phyloP scores from a whole-genome alignment of 768 basidiomycete species.

The Lentinula sp. region DNA sequence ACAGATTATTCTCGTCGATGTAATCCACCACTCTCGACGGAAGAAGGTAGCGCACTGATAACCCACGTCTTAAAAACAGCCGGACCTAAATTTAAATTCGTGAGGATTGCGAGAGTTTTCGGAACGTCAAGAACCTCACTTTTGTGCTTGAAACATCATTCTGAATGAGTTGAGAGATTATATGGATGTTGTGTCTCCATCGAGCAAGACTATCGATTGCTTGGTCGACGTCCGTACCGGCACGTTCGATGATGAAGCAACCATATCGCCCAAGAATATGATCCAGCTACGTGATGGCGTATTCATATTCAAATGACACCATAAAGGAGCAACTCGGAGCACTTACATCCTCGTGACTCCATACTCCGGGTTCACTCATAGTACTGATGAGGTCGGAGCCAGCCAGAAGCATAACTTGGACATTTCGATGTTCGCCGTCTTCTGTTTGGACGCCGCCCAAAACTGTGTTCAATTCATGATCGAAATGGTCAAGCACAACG shows the following conservation, averaged over 20 bases:
- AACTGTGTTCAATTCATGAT: conserved; percentile 86
- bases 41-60: conserved; percentile 84
- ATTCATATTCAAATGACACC: not conserved
- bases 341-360: conserved; percentile 91
- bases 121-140: conserved; percentile 27
- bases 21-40: conserved; percentile 91
- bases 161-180: conserved; percentile 92
- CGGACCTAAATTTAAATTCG: conserved; percentile 36
- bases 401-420: conserved; percentile 89
- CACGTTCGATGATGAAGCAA: conserved; percentile 90
- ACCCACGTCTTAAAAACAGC: conserved; percentile 70
- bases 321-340: not conserved
- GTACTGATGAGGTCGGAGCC: conserved; percentile 98
- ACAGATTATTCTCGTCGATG: conserved; percentile 80
- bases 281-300: conserved; percentile 57
- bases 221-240: conserved; percentile 87
- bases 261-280: conserved; percentile 96
- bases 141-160: conserved; percentile 97
- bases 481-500: conserved; percentile 95
- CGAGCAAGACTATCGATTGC: conserved; percentile 69
- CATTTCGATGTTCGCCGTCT: conserved; percentile 68
- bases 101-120: not conserved
- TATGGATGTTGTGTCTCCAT: conserved; percentile 81
- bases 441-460: conserved; percentile 72
- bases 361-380: conserved; percentile 98